Conservation (phyloP, 2,329 filamentous ascomycete species). For the Aspergillus thermomutatus region DNA sequence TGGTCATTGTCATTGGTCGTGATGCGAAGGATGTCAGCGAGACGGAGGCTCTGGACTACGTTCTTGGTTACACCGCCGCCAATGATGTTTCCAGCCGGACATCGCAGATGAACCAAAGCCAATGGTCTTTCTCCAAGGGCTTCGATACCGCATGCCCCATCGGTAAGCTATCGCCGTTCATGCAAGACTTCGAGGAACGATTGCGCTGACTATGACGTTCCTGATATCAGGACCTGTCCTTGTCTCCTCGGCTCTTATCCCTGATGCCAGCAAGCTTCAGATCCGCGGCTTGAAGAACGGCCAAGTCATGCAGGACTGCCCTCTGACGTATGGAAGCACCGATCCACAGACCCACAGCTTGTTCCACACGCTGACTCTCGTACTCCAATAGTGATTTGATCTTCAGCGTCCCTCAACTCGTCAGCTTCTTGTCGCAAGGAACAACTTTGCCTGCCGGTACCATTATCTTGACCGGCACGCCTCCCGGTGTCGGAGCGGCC, state of each 20-base stretch:
- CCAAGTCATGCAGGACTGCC: constrained; percentile 49
- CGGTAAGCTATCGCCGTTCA: constrained; percentile 23
- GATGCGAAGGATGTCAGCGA: constrained; percentile 55
- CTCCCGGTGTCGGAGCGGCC: constrained; percentile 40
- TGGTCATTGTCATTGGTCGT: constrained; percentile 55
- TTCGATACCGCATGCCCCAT: constrained; percentile 57
- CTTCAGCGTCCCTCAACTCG: constrained; percentile 48
- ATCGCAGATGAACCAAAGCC: constrained; percentile 52
- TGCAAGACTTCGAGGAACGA: background rate
- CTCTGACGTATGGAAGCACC: constrained; percentile 33
- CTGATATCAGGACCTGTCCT: constrained; percentile 44
- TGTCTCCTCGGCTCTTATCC: constrained; percentile 39
- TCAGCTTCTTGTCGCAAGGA: constrained; percentile 41
- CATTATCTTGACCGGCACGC: constrained; percentile 44
- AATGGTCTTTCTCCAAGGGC: constrained; percentile 59
- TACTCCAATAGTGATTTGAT: constrained; percentile 49
- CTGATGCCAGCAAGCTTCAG: constrained; percentile 31
- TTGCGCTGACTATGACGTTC: background rate
- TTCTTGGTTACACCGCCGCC: constrained; percentile 61
- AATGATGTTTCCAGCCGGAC: constrained; percentile 63
- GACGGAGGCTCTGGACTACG: constrained; percentile 55
- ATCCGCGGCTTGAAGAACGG: constrained; percentile 47
- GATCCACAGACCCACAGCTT: background rate
- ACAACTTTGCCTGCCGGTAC: constrained; percentile 43
- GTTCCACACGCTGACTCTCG: constrained; percentile 6